These are phyloP conservation scores for Dendrobium catenatum DNA, from an alignment of 106 monocot species.

Conservation along the genomic window DNA sequence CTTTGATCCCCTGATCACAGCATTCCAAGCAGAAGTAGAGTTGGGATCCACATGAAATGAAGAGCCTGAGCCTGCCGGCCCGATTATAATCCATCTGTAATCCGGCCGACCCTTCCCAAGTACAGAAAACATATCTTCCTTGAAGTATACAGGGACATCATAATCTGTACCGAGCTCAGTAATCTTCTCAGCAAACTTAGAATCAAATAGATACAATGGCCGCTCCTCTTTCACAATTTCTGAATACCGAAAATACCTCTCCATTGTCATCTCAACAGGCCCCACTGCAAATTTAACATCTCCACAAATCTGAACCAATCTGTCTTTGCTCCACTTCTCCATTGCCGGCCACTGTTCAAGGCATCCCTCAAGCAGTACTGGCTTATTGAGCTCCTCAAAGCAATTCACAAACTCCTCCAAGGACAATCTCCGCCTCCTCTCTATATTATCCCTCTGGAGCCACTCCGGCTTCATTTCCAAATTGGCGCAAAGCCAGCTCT, in stretches of 20 bases:
- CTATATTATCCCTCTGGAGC: constrained; percentile 71
- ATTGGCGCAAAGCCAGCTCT: constrained; percentile 97
- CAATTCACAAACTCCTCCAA: constrained; percentile 63
- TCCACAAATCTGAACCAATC: constrained; percentile 40
- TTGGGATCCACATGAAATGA: constrained; percentile 98
- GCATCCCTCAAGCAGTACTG: constrained; percentile 83
- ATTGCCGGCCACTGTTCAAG: constrained; percentile 63
- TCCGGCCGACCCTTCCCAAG: constrained; percentile 77
- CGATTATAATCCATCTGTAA: constrained; percentile 84
- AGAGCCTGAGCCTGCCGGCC: constrained; percentile 87
- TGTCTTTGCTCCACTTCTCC: constrained; percentile 48
- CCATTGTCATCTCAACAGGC: constrained; percentile 76
- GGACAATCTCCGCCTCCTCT: constrained; percentile 42
- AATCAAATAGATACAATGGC: constrained; percentile 88
- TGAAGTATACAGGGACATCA: constrained; percentile 69
- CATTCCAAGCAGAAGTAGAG: constrained; percentile 98
- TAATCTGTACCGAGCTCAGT: constrained; percentile 67
- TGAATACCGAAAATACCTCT: constrained; percentile 61
- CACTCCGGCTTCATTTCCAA: constrained; percentile 87
- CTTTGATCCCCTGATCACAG: constrained; percentile 80
- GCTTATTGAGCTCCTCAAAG: constrained; percentile 81
- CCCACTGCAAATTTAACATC: constrained; percentile 67
- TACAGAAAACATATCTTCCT: constrained; percentile 81
- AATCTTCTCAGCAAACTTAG: constrained; percentile 86
- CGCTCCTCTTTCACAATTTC: constrained; percentile 64